Percentiles rank a stretch among this genome's conserved stretches.
phyloP scores from a whole-genome alignment of 2,329 filamentous ascomycete genomes.

The Paramyrothecium sp. region DNA sequence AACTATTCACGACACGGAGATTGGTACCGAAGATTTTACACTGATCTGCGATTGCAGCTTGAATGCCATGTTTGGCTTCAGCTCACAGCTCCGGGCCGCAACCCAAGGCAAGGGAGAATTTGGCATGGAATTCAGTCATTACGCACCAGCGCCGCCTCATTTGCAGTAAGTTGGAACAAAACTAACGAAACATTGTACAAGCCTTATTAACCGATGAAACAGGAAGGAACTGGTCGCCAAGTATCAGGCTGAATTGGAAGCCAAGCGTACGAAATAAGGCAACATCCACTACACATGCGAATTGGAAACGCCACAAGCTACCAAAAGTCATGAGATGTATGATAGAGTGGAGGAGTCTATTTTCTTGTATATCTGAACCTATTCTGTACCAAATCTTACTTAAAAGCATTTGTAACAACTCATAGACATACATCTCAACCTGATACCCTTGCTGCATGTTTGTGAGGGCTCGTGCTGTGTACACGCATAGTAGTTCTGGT shows the following conservation, averaged over 20 bases:
- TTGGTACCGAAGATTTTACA: slow-evolving; percentile 90
- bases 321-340: slow-evolving; percentile 3
- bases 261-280: slow-evolving; percentile 52
- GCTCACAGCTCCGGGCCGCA: slow-evolving; percentile 82
- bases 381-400: not conserved
- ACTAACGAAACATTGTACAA: not conserved
- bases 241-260: slow-evolving; percentile 57
- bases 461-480: too few relatives aligned
- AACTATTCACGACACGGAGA: slow-evolving; percentile 92
- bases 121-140: slow-evolving; percentile 98
- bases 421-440: not conserved
- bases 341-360: not conserved
- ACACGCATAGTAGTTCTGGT: too few relatives aligned
- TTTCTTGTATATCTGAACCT: not conserved
- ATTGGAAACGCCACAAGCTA: not conserved
- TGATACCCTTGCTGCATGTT: too few relatives aligned
- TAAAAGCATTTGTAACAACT: not conserved
- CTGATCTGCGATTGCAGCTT: slow-evolving; percentile 88
- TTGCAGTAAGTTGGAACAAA: slow-evolving; percentile 66
- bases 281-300: not conserved
- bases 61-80: slow-evolving; percentile 98
- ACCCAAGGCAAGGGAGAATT: slow-evolving; percentile 99
- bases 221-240: slow-evolving; percentile 60
- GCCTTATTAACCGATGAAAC: slow-evolving; percentile 1
- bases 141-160: slow-evolving; percentile 81